Evolutionary conservation across 768 basidiomycete genomes (phyloP), one percentile per base, ranked within the genome.

Genomic region (Filobasidium wieringae): DNA sequence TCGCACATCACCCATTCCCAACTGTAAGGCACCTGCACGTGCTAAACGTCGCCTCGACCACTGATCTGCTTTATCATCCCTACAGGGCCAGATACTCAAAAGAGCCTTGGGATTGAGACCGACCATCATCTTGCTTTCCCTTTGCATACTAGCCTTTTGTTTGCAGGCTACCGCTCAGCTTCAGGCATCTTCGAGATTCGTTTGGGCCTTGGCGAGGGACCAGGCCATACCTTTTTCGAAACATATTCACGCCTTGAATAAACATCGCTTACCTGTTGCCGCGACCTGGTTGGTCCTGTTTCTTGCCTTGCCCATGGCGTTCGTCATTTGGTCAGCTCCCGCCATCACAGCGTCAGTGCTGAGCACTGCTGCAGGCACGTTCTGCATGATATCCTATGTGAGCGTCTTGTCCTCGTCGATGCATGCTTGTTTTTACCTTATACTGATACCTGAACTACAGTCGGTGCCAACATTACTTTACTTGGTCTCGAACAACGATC

Each of bases 111-210:
- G 72, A 8, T 49, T 40, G 1, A 67, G 66, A 12, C 64, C 75
- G 0, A 66, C 71, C 30, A 53, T 65, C 34, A 63, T 74, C 34
- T 65, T 68, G 53, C 63, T 36, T 45, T 65, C 12, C 53, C 65
- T 31, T 51, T 67, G 22, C 47, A 57, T 70, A 9, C 41, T 70
- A 17, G 67, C 64, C 30, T 64, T 75, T 47, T 45, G 65, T 34
- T 54, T 75, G 17, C 76, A 76, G 58, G 65, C 67, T 33, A 58
- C 72, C 19, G 76, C 75, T 4, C 73, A 74, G 56, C 64, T 77
- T 17, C 74, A 75, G 61, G 74, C 76, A 7, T 76, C 74, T 19
- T 73, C 73, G 2, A 70, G 76, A 34, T 77, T 73, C 69, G 68
- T 76, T 36, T 77, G 72, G 63, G 73, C 76, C 14, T 63, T 76